Conservation (phyloP, 805 yeast genomes). For the Metahyphopichia silvanorum region DNA sequence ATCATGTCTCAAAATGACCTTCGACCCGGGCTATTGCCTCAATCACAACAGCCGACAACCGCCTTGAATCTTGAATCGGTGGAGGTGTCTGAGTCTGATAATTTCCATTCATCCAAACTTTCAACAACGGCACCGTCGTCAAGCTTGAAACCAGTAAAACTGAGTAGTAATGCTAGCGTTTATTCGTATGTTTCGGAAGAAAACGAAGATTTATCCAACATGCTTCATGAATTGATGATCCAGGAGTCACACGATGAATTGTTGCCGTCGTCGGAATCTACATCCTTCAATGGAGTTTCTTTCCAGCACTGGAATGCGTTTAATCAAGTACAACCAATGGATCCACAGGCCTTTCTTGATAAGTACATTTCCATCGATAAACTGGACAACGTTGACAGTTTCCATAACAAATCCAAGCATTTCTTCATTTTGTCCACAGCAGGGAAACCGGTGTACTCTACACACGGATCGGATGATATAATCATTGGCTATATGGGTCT, state of each 20-base stretch:
- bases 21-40: too few relatives aligned
- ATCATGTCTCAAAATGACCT: too few relatives aligned
- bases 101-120: constrained; percentile 1
- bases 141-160: constrained; percentile 2
- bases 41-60: too few relatives aligned
- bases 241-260: constrained; percentile 3
- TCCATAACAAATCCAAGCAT: constrained; percentile 51
- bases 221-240: constrained; percentile 18
- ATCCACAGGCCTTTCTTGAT: constrained; percentile 11
- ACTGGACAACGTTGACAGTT: constrained; percentile 8
- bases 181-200: constrained; percentile 5
- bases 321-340: constrained; percentile 4
- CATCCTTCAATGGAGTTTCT: constrained; percentile 11
- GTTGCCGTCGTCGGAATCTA: constrained; percentile 1
- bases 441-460: constrained; percentile 83
- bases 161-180: neutral
- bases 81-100: too few relatives aligned
- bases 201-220: constrained; percentile 22
- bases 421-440: constrained; percentile 78
- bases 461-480: constrained; percentile 68
- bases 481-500: constrained; percentile 74
- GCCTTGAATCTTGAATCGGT: too few relatives aligned
- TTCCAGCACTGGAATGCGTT: constrained; percentile 14
- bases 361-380: constrained; percentile 15
- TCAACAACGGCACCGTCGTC: constrained; percentile 5